Conservation (phyloP, 2,329 filamentous ascomycete species). For the Trichoderma oligosporum region DNA sequence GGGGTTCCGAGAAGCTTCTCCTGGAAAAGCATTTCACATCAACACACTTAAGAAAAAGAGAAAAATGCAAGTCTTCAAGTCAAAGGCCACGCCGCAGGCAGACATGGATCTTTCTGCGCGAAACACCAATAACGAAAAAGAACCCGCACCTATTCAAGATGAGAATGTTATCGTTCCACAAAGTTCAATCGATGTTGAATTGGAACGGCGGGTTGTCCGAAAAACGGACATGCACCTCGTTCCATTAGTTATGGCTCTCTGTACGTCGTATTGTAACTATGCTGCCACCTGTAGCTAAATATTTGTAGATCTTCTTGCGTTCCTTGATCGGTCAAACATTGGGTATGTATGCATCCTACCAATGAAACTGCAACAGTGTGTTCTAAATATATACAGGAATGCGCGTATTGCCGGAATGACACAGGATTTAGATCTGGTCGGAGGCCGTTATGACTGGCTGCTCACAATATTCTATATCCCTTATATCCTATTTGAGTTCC, state of each 20-base stretch:
- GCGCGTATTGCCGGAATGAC: conserved; percentile 27
- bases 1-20: conserved; percentile 1
- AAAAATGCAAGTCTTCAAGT: neutral
- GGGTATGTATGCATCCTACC: conserved; percentile 17
- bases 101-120: neutral
- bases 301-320: conserved; percentile 22
- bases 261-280: conserved; percentile 2
- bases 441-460: conserved; percentile 26
- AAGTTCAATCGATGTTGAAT: conserved; percentile 22
- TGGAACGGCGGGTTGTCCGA: conserved; percentile 21
- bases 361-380: neutral
- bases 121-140: neutral
- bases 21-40: neutral
- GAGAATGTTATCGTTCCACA: conserved; percentile 15
- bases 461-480: conserved; percentile 29
- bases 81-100: neutral
- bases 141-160: neutral
- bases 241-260: conserved; percentile 18
- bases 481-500: conserved; percentile 27
- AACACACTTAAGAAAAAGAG: neutral
- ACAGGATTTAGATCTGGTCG: conserved; percentile 22
- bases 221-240: conserved; percentile 23
- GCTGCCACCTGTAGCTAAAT: neutral
- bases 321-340: conserved; percentile 24
- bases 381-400: conserved; percentile 19